These are phyloP conservation scores for Torulaspora quercuum DNA, from an alignment of 805 yeast species.

Conservation along the genomic window DNA sequence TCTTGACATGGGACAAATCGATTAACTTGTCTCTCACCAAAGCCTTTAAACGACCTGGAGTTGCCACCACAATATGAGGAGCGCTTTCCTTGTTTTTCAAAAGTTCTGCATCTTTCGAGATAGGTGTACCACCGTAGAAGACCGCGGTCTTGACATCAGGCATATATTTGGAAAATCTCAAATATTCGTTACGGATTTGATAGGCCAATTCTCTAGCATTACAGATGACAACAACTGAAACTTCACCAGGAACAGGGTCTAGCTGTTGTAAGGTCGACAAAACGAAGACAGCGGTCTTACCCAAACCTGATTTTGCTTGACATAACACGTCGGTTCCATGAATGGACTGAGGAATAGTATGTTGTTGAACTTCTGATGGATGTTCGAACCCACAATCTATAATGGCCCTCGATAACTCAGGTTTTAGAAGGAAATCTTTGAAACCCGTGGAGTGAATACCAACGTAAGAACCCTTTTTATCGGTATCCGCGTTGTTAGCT, in stretches of 20 bases:
- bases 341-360: conserved; percentile 95
- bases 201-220: conserved; percentile 99
- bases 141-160: conserved; percentile 97
- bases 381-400: conserved; percentile 99
- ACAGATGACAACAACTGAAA: conserved; percentile 89
- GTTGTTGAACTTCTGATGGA: conserved; percentile 99
- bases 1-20: conserved; percentile 83
- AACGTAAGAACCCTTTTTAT: conserved; percentile 94
- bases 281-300: conserved; percentile 98
- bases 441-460: conserved; percentile 98
- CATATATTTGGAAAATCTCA: conserved; percentile 96
- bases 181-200: conserved; percentile 95
- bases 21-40: conserved; percentile 87
- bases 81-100: conserved; percentile 88
- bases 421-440: conserved; percentile 94
- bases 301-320: conserved; percentile 99
- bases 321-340: conserved; percentile 97
- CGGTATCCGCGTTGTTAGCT: conserved; percentile 54
- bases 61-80: conserved; percentile 95
- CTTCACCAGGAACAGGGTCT: conserved; percentile 96
- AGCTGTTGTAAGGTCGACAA: conserved; percentile 93
- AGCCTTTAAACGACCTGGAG: conserved; percentile 97
- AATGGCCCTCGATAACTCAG: conserved; percentile 94
- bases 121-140: conserved; percentile 92
- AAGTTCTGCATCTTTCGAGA: conserved; percentile 78